Conservation (phyloP, 1,139 yeast genomes). For the Eremothecium coryli region DNA sequence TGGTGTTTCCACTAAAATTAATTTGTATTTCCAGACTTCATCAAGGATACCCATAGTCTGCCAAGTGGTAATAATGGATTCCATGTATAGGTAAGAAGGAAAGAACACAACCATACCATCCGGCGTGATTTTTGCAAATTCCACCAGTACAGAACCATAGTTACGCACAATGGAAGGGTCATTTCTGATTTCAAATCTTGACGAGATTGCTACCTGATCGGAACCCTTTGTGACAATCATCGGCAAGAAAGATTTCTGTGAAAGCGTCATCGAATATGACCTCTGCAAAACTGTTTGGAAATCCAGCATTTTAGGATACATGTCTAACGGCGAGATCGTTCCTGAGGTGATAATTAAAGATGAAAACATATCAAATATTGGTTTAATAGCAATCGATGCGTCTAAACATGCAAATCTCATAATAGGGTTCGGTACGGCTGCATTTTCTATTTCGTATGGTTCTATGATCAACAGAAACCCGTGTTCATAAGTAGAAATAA, state of each 20-base stretch:
- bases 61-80: slow-evolving; percentile 96
- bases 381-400: slow-evolving; percentile 96
- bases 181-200: slow-evolving; percentile 91
- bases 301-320: slow-evolving; percentile 96
- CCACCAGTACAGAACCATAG: slow-evolving; percentile 85
- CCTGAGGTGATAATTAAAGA: slow-evolving; percentile 95
- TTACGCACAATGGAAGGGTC: slow-evolving; percentile 97
- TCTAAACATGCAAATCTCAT: slow-evolving; percentile 89
- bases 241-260: slow-evolving; percentile 86
- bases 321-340: slow-evolving; percentile 93
- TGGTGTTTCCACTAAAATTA: slow-evolving; percentile 95
- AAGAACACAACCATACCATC: slow-evolving; percentile 97
- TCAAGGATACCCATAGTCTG: slow-evolving; percentile 95
- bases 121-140: slow-evolving; percentile 90
- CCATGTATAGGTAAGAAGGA: slow-evolving; percentile 96
- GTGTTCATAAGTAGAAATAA: slow-evolving; percentile 86
- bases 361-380: slow-evolving; percentile 89
- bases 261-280: slow-evolving; percentile 91
- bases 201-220: slow-evolving; percentile 93
- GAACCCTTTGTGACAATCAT: slow-evolving; percentile 95
- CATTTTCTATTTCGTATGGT: slow-evolving; percentile 93
- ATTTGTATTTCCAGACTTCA: slow-evolving; percentile 95
- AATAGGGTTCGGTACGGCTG: slow-evolving; percentile 97
- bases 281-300: slow-evolving; percentile 92
- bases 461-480: slow-evolving; percentile 89